These are phyloP conservation scores for Guillardia theta DNA, from an alignment of 78 protist species.

Conservation along the genomic window DNA sequence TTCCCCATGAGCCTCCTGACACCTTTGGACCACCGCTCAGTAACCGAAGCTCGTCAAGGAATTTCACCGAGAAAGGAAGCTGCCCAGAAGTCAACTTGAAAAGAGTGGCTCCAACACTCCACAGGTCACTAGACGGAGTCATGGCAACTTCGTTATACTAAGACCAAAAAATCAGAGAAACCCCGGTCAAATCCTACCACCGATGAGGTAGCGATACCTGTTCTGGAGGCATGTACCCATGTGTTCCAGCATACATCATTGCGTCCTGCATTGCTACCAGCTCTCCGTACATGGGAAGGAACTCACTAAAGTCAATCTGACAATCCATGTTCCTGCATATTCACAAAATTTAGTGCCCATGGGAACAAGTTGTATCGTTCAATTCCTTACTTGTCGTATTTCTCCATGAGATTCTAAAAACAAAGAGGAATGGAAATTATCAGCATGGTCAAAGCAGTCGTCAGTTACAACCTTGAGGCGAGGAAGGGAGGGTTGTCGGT, in stretches of 20 bases:
- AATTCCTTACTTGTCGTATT: background rate
- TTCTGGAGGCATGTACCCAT: slow-evolving; percentile 4
- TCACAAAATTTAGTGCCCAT: no score
- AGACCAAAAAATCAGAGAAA: no score
- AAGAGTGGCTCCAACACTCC: background rate
- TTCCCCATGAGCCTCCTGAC: background rate
- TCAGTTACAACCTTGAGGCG: no score
- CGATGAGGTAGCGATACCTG: no score
- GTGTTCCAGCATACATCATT: background rate
- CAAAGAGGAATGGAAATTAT: background rate
- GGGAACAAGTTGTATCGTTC: no score
- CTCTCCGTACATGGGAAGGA: background rate
- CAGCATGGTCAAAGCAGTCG: no score
- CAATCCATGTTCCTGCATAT: no score
- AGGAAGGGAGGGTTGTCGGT: background rate
- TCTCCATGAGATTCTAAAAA: background rate
- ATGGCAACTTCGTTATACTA: background rate
- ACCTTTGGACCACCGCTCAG: no score
- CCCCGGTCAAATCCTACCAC: no score
- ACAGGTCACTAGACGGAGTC: background rate
- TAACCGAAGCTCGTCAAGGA: no score
- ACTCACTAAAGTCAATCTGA: background rate
- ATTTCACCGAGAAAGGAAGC: background rate
- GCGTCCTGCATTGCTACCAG: background rate
- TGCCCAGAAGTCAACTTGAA: background rate